These are phyloP conservation scores for Pichia kudriavzevii DNA, from an alignment of 1,139 yeast species.

Conservation along the genomic window DNA sequence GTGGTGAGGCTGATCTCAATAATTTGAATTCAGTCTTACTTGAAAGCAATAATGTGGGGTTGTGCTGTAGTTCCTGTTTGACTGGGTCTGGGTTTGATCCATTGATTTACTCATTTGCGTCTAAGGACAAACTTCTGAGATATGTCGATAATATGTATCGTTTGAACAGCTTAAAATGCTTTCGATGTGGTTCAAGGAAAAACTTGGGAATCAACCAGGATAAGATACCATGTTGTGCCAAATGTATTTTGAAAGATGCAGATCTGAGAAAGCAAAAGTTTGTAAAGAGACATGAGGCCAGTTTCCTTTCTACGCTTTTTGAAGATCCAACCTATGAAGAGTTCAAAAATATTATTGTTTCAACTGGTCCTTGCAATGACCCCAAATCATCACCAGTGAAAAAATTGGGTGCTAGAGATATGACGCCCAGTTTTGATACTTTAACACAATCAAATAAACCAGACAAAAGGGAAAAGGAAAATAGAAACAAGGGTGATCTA, in stretches of 20 bases:
- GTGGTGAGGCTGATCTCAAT: slow-evolving; percentile 6
- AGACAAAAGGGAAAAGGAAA: too few species aligned
- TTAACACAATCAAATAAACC: too few species aligned
- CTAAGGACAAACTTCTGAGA: slow-evolving; percentile 4
- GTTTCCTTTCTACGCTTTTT: slow-evolving; percentile 5
- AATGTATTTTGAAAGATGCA: slow-evolving; percentile 4
- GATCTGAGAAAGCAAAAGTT: slow-evolving; percentile 1
- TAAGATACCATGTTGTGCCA: slow-evolving; percentile 6
- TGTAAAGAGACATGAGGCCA: neutral
- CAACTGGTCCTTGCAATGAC: neutral
- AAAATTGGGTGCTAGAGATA: too few species aligned
- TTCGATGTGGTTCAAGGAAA: slow-evolving; percentile 5
- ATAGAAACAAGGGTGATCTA: too few species aligned
- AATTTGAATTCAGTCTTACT: slow-evolving; percentile 5
- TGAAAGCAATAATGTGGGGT: slow-evolving; percentile 1
- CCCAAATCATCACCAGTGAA: neutral
- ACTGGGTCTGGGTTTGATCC: slow-evolving; percentile 6
- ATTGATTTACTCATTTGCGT: slow-evolving; percentile 7
- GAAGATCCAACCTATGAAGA: slow-evolving; percentile 4
- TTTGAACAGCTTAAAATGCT: slow-evolving; percentile 7
- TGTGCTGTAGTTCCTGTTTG: slow-evolving; percentile 9
- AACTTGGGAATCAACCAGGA: slow-evolving; percentile 3
- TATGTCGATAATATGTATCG: slow-evolving; percentile 12
- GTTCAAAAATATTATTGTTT: slow-evolving; percentile 1
- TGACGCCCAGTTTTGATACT: too few species aligned